Evolutionary conservation across 495 filamentous ascomycete genomes (phyloP).

Genomic region (Rostrohypoxylon terebratum): DNA sequence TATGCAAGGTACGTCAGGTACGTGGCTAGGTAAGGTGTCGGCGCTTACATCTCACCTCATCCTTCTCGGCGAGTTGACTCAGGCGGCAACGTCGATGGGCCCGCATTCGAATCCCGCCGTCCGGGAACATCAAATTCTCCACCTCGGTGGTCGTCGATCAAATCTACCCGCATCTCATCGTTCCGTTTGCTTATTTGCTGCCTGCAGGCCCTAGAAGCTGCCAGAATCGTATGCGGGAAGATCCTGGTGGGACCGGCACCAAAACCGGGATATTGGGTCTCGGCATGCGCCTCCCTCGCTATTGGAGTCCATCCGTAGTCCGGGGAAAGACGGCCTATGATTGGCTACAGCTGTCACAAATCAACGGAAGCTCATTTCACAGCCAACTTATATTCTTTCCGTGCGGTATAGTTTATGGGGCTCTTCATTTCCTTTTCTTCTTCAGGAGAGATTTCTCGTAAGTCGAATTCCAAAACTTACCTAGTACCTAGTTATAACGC

Average conservation of each 20-base stretch:
- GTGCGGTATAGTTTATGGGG: background rate
- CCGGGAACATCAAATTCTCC: conserved; percentile 1
- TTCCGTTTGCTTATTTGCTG: background rate
- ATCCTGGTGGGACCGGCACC: background rate
- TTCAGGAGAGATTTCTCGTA: too few species aligned
- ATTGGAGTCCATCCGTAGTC: conserved; percentile 24
- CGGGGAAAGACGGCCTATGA: background rate
- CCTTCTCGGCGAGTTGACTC: background rate
- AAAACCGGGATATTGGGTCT: conserved; percentile 12
- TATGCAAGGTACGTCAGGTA: background rate
- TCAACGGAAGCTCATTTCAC: background rate
- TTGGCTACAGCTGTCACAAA: background rate
- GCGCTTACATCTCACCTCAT: background rate
- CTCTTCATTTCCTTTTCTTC: background rate
- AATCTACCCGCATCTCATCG: background rate
- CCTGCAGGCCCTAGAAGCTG: background rate
- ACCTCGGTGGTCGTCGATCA: conserved; percentile 13
- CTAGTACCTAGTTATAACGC: background rate
- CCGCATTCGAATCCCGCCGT: background rate
- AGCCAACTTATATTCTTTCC: background rate
- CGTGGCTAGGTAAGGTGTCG: background rate
- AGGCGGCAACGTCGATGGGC: background rate
- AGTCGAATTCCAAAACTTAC: background rate
- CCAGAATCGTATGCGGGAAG: background rate
- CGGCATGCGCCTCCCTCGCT: conserved; percentile 9